Evolutionary conservation across 495 filamentous ascomycete genomes (phyloP), one percentile per base, ranked within the genome.

Genomic region (Trichoderma parareesei): DNA sequence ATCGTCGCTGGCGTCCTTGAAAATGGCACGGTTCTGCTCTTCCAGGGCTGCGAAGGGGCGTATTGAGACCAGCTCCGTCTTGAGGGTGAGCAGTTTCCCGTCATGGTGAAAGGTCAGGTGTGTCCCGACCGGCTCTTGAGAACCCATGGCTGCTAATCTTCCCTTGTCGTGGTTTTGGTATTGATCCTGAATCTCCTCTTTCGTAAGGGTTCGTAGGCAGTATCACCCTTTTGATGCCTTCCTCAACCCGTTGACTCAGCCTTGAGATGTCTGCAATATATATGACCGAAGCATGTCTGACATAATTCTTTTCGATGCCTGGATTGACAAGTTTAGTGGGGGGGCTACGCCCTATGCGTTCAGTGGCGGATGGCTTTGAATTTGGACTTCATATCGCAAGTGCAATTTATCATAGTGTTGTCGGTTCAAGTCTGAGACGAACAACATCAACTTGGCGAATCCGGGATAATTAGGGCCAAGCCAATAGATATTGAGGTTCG

Each of bases 41-140:
- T 78, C 73, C 2, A 86, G 78, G 4, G 68, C 61, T 2, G 76
- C 66, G 67, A 86, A 76, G 44, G 81, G 76, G 13, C 68, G 69
- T 35, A 85, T 71, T 16, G 76, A 72, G 20, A 70, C 72, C 46
- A 86, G 71, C 10, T 73, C 73, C 11, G 79, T 79, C 37, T 78
- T 65, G 35, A 81, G 72, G 13, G 66, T 72, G 64, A 78, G 72
- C 9, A 83, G 79, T 55, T 80, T 76, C 43, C 77, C 76, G 67
- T 86, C 77, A 55, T 84, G 77, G 66, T 86, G 84, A 68, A 81
- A 87, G 35, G 79, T 74, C 20, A 84, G 74, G 68, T 76, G 73
- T 6, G 84, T 86, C 46, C 80, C 73, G 40, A 69, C 67, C 7
- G 61, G 11, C 53, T 57, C 7, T 57, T 11, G 11, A 16, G 53